A percentile compares a stretch with the other conserved stretches of the same genome.
These are phyloP conservation scores for Pichia gijzeniarum DNA, from an alignment of 805 yeast species.

Conservation along the genomic window DNA sequence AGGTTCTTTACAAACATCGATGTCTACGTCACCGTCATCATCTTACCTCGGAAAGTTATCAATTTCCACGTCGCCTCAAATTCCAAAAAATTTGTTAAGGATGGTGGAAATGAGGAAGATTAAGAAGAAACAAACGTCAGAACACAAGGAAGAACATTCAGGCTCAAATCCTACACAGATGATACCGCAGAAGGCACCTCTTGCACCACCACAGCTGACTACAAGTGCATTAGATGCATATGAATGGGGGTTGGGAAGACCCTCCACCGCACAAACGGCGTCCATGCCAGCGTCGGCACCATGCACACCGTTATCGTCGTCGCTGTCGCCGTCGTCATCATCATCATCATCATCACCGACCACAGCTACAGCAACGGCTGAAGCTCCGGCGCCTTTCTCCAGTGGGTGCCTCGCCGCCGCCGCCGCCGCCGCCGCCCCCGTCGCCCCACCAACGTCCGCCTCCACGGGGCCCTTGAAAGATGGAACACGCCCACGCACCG, in stretches of 20 bases:
- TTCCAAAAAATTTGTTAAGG: constrained; percentile 53
- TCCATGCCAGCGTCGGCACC: too few species aligned
- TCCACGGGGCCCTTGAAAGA: too few species aligned
- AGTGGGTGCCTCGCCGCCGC: too few species aligned
- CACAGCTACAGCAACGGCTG: too few species aligned
- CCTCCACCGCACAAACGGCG: neutral
- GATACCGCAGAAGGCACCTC: neutral
- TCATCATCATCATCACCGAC: too few species aligned
- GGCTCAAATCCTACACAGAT: neutral
- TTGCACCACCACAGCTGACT: neutral
- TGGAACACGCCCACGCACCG: too few species aligned
- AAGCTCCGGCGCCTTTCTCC: too few species aligned
- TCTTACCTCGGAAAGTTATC: constrained; percentile 30
- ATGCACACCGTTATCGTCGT: too few species aligned
- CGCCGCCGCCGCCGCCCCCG: too few species aligned
- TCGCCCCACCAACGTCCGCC: too few species aligned
- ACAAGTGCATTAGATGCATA: neutral
- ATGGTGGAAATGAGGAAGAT: constrained; percentile 43
- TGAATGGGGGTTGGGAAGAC: neutral
- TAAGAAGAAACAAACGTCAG: neutral
- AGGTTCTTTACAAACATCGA: too few species aligned
- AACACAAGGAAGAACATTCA: neutral
- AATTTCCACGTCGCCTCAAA: constrained; percentile 61
- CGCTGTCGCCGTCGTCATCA: too few species aligned
- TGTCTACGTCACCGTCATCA: neutral